Evolutionary conservation across 2,329 filamentous ascomycete genomes (phyloP).

Genomic region (Aspergillus versicolor): DNA sequence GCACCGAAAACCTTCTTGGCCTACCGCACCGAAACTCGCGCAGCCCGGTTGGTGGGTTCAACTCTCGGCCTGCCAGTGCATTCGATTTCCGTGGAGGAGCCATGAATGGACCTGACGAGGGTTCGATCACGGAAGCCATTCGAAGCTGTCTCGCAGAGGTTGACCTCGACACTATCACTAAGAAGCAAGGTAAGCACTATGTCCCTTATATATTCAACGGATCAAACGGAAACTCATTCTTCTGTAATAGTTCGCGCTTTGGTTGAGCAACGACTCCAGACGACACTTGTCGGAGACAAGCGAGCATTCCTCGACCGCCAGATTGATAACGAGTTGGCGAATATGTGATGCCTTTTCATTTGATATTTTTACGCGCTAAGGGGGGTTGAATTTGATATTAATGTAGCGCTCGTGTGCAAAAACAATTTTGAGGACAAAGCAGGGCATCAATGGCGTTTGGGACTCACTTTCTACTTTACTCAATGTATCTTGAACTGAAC

Average conservation of each 20-base stretch:
- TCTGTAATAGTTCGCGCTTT: constrained; percentile 65
- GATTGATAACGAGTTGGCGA: constrained; percentile 90
- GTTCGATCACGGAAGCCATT: constrained; percentile 78
- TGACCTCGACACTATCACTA: constrained; percentile 94
- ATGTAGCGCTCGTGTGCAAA: constrained; percentile 1
- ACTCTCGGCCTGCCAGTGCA: constrained; percentile 53
- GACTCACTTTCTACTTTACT: background rate
- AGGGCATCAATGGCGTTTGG: constrained; percentile 16
- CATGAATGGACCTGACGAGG: constrained; percentile 67
- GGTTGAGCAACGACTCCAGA: constrained; percentile 90
- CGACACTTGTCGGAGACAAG: constrained; percentile 80
- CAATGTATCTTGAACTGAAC: background rate
- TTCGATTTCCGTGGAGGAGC: constrained; percentile 58
- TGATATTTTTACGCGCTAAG: background rate
- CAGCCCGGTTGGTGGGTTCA: constrained; percentile 49
- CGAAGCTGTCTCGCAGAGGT: constrained; percentile 80
- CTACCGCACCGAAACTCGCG: constrained; percentile 39
- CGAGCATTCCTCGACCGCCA: constrained; percentile 85
- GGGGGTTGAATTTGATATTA: background rate
- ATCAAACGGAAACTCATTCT: background rate
- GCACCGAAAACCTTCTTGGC: constrained; percentile 46
- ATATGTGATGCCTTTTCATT: constrained; percentile 63
- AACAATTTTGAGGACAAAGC: constrained; percentile 2
- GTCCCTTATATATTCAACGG: background rate
- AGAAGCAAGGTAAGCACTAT: constrained; percentile 73